Conservation (phyloP, 2,329 filamentous ascomycete genomes). For the Macrophomina pseudophaseolina region DNA sequence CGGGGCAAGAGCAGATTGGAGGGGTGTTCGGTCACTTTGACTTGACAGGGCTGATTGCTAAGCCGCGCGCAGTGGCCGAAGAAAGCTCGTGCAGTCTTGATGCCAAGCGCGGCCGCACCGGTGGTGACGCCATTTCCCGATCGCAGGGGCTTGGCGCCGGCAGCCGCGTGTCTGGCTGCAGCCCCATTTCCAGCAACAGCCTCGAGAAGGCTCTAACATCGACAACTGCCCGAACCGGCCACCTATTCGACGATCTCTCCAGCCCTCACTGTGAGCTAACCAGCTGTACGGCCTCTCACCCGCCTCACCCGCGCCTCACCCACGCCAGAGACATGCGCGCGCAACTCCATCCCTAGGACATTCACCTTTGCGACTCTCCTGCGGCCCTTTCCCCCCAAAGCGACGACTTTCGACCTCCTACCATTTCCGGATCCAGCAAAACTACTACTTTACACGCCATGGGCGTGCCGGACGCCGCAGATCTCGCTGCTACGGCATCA, state of each 20-base stretch:
- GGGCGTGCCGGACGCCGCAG: background rate
- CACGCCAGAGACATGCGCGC: slow-evolving; percentile 12
- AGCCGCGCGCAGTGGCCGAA: slow-evolving; percentile 1
- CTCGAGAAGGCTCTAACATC: background rate
- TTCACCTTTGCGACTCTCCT: slow-evolving; percentile 14
- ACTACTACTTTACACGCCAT: background rate
- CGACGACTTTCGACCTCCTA: background rate
- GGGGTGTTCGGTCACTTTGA: background rate
- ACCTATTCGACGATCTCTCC: slow-evolving; percentile 8
- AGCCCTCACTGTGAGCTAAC: background rate
- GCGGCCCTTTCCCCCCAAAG: background rate
- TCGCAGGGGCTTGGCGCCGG: background rate
- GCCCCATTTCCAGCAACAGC: slow-evolving; percentile 1
- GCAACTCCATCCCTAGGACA: slow-evolving; percentile 14
- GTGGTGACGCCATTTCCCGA: slow-evolving; percentile 15
- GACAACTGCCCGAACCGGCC: slow-evolving; percentile 9
- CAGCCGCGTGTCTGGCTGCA: background rate
- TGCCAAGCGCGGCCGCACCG: background rate
- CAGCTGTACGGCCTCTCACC: background rate
- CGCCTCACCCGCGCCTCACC: background rate
- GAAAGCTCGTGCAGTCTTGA: slow-evolving; percentile 3
- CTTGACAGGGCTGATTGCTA: slow-evolving; percentile 20
- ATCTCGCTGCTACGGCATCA: background rate
- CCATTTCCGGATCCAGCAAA: background rate
- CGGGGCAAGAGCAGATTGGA: background rate